phyloP scores from a whole-genome alignment of 2,329 filamentous ascomycete species.

The Fusarium sp. region DNA sequence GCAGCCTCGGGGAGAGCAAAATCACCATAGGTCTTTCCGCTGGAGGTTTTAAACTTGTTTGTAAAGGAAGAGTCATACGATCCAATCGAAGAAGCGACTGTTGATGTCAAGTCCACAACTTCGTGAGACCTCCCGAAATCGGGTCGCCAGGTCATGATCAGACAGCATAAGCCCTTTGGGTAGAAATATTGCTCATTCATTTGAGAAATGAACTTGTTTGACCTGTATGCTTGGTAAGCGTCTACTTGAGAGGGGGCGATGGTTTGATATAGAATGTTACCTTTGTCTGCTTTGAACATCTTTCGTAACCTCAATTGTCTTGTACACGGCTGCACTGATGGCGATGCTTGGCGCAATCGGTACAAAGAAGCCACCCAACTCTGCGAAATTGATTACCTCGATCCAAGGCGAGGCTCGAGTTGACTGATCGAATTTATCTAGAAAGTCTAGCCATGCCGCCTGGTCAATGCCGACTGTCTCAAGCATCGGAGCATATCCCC shows the following conservation, averaged over 20 bases:
- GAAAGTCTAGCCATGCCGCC: conserved; percentile 8
- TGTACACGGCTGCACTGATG: background rate
- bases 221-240: background rate
- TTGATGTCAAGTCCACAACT: conserved; percentile 23
- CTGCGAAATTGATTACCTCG: conserved; percentile 10
- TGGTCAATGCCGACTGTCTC: background rate
- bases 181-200: conserved; percentile 57
- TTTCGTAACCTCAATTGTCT: background rate
- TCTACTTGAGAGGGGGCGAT: background rate
- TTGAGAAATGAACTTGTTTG: conserved; percentile 5
- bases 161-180: conserved; percentile 60
- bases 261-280: background rate
- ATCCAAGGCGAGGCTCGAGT: conserved; percentile 3
- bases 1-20: conserved; percentile 57
- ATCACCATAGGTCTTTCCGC: conserved; percentile 11
- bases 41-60: conserved; percentile 10
- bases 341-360: conserved; percentile 8
- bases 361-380: conserved; percentile 5
- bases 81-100: background rate
- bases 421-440: conserved; percentile 13
- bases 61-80: background rate
- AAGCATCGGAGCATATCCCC: conserved; percentile 3
- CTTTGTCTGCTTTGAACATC: conserved; percentile 6
- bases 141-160: conserved; percentile 62
- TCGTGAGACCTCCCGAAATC: conserved; percentile 40